Percentiles rank a stretch among this genome's conserved stretches.
Conservation (phyloP, 805 yeast species). For the Clavispora fructus region DNA sequence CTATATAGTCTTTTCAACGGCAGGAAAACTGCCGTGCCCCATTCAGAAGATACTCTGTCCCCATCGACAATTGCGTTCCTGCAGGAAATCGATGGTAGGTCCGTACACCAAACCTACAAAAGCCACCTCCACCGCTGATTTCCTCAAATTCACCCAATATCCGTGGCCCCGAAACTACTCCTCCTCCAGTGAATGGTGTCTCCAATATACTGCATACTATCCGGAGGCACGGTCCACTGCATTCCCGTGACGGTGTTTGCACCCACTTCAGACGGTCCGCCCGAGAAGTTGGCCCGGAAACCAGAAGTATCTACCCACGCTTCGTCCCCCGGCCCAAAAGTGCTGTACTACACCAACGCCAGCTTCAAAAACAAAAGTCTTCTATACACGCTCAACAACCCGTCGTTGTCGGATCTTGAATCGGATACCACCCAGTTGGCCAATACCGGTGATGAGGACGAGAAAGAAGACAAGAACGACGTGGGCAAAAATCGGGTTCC, state of each 20-base stretch:
- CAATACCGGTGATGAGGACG: background rate
- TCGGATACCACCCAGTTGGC: constrained; percentile 6
- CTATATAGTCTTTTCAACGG: too few relatives aligned
- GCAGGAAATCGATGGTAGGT: too few relatives aligned
- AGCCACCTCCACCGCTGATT: background rate
- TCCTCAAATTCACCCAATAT: too few relatives aligned
- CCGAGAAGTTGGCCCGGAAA: constrained; percentile 8
- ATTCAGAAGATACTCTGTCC: too few relatives aligned
- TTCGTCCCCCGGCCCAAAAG: background rate
- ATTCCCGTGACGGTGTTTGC: constrained; percentile 19
- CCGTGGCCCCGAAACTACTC: background rate
- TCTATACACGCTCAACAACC: constrained; percentile 32
- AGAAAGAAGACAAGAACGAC: background rate
- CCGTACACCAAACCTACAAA: background rate
- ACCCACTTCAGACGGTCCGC: constrained; percentile 3
- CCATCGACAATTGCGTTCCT: too few relatives aligned
- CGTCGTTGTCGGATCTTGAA: constrained; percentile 33
- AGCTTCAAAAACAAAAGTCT: constrained; percentile 21
- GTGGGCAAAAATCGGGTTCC: background rate
- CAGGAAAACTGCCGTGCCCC: too few relatives aligned
- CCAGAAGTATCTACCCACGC: background rate
- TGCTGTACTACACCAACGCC: background rate
- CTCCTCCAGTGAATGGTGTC: constrained; percentile 7
- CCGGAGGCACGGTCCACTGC: constrained; percentile 22
- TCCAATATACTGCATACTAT: constrained; percentile 22